Evolutionary conservation across 2,329 filamentous ascomycete species (phyloP), one percentile per base, ranked within the genome.

Genomic region (Pseudocercospora crystallina): DNA sequence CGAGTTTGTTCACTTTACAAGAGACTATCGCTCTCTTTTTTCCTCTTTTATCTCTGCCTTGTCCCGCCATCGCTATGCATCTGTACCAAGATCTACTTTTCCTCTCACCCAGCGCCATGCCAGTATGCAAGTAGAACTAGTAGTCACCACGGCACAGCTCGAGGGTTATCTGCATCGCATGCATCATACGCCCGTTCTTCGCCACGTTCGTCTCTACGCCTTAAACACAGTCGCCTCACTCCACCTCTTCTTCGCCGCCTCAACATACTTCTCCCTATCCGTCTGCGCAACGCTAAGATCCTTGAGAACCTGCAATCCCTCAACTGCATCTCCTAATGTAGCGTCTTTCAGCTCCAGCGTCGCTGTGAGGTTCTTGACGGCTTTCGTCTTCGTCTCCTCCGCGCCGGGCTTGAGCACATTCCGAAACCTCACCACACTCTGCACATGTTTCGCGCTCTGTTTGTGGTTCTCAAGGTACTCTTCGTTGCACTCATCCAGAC

Each of bases 401-500:
- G 79, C 75, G 32, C 81, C 80, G 10, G 76, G 70, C 33, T 82
- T 80, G 13, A 91, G 71, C 1, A 82, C 60, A 52, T 78, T 78
- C 54, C 81, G 80, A 17, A 79, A 78, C 49, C 79, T 79, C 47
- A 89, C 78, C 32, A 77, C 84, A 2, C 85, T 79, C 48, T 88
- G 80, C 3, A 85, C 74, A 64, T 89, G 83, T 12, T 74, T 58
- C 5, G 81, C 74, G 66, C 83, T 87, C 49, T 77, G 69, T 59
- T 81, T 80, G 73, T 92, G 79, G 59, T 80, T 76, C 36, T 77
- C 67, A 13, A 84, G 70, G 69, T 84, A 92, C 15, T 81, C 78
- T 34, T 84, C 75, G 69, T 91, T 92, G 72, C 79, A 81, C 58
- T 82, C 75, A 41, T 78, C 73, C 46, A 89, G 13, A 3, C 54